Base-by-base conservation (phyloP, 495 filamentous ascomycete genomes). In the Daldinia grandis region DNA sequence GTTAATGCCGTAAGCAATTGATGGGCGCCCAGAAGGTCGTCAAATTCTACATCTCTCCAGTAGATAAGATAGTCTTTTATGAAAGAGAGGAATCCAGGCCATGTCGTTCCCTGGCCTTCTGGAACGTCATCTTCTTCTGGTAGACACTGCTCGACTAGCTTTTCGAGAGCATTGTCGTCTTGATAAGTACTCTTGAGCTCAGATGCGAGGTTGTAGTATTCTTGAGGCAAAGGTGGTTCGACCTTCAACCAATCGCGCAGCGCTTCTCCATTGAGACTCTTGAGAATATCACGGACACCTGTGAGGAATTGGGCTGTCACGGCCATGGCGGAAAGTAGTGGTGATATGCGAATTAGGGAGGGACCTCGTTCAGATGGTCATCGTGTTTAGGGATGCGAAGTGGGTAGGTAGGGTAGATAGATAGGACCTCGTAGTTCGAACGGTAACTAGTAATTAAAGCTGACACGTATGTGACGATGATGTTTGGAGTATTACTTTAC, bases 21-120 rank as follows among this genome's bases (percentile, higher is more conserved):
- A 74, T 96, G 92, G 3, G 93, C 91, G 30, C 88, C 85, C 19
- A 97, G 81, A 4, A 94, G 80, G 74, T 94, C 89, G 4, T 88
- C 83, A 28, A 91, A 88, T 73, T 93, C 86, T 21, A 93, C 88
- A 71, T 95, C 92, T 44, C 93, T 85, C 78, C 94, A 85, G 73
- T 93, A 97, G 33, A 83, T 81, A 56, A 96, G 84, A 72, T 95
- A 97, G 27, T 90, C 87, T 74, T 87, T 90, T 76, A 95, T 85
- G 74, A 96, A 95, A 0, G 87, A 85, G 33, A 88, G 82, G 73
- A 97, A 95, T 0, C 89, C 86, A 0, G 87, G 84, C 91, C 92
- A 95, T 1, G 91, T 83, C 10, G 87, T 87, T 19, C 88, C 87
- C 69, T 78, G 78, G 14, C 81, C 82, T 51, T 84, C 82, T 6